Evolutionary conservation across 2,329 filamentous ascomycete genomes (phyloP), one percentile per base, ranked within the genome.

Genomic region (Orbilia javanica): DNA sequence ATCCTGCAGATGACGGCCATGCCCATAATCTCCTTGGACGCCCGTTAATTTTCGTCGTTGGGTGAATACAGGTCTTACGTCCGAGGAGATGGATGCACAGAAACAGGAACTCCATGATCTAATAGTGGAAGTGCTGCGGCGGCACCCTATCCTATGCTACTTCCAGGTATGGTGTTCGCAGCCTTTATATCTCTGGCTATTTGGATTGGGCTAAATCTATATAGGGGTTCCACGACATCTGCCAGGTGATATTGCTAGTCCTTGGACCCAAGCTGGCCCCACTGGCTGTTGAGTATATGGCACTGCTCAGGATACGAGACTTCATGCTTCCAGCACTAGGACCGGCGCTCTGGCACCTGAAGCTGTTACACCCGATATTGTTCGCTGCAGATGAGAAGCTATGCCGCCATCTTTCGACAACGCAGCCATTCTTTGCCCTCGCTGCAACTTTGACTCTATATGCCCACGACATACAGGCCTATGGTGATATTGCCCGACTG

Each of bases 391-490:
- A 97, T 83, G 88, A 90, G 3, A 86, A 87, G 50, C 87, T 99
- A 25, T 91, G 89, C 83, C 86, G 84, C 6, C 95, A 97, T 84
- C 87, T 97, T n/a, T 89, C 91, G 0, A 88, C 87, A 25, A 92
- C 91, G 15, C 90, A 94, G 82, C 95, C 96, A 0, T 97, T 94
- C 84, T 99, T 97, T 84, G 96, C 96, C 3, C 87, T 99, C 4
- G 90, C 93, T n/a, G 94, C 93, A 57, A 97, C 94, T 0, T 88
- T 99, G 50, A 99, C 96, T 36, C 90, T 99, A 86, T 99, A 97
- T 84, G 94, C 96, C 18, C 96, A 99, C 85, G 95, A 98, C 83
- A 94, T 99, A 79, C 91, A 96, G 84, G 90, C 91, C 48, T 97
- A 97, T 83, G 89, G 89, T 79, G 92, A 95, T 80, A 98, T 99